These are phyloP conservation scores for Anacardium occidentale DNA, from an alignment of 345 rosid species.

Conservation along the genomic window DNA sequence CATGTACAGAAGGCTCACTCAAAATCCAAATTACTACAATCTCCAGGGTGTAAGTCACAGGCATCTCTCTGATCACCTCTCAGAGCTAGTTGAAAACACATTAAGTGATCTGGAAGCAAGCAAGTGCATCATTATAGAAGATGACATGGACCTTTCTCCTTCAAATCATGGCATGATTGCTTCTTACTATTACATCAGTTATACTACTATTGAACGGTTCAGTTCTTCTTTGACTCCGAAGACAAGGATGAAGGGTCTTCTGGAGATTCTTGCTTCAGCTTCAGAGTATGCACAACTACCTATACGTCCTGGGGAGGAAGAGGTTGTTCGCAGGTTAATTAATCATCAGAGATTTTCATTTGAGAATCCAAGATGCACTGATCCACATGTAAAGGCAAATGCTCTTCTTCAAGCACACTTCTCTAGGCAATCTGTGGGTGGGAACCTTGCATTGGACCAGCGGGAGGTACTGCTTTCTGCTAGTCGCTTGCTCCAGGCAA, in stretches of 20 bases:
- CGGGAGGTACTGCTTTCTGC: slow-evolving; percentile 75
- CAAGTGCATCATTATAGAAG: slow-evolving; percentile 73
- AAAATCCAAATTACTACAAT: slow-evolving; percentile 93
- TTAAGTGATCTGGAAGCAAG: slow-evolving; percentile 76
- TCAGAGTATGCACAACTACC: slow-evolving; percentile 84
- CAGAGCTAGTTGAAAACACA: slow-evolving; percentile 90
- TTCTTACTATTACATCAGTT: slow-evolving; percentile 78
- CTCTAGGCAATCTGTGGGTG: slow-evolving; percentile 74
- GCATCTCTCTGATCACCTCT: slow-evolving; percentile 99
- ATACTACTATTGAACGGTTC: slow-evolving; percentile 87
- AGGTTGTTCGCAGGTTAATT: slow-evolving; percentile 64
- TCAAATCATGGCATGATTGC: slow-evolving; percentile 88
- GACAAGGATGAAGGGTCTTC: slow-evolving; percentile 92
- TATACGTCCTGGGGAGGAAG: slow-evolving; percentile 85
- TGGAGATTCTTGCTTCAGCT: slow-evolving; percentile 83
- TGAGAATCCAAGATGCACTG: slow-evolving; percentile 69
- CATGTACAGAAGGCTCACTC: slow-evolving; percentile 86
- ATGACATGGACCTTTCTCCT: slow-evolving; percentile 77
- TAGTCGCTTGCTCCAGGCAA: slow-evolving; percentile 77
- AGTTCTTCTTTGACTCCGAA: slow-evolving; percentile 75
- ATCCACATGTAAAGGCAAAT: slow-evolving; percentile 89
- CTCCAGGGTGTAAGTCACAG: slow-evolving; percentile 91
- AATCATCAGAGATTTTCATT: slow-evolving; percentile 93
- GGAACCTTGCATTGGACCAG: slow-evolving; percentile 74
- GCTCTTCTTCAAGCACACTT: slow-evolving; percentile 91